Evolutionary conservation across 2,329 filamentous ascomycete species (phyloP), one percentile per base, ranked within the genome.

Genomic region (Aspergillus aculeatinus): DNA sequence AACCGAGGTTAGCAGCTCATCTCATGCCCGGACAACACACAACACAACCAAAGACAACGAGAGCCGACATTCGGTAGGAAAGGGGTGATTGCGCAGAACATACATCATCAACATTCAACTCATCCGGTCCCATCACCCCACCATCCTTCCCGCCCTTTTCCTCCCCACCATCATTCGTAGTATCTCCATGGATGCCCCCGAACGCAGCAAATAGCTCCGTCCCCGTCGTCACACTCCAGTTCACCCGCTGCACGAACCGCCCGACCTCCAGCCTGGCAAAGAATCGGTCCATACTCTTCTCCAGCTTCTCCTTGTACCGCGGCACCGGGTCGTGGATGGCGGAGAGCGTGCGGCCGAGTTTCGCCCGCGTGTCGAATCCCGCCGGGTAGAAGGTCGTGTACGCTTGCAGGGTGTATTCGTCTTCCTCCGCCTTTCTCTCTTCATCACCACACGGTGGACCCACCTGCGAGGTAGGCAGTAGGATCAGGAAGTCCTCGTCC

Each of bases 201-300:
- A 75, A 77, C 14, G 77, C 73, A 52, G 76, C 69, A 68, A 77
- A 80, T 12, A 81, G 58, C 12, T 74, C 72, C 16, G 70, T 70
- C n/a, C 74, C 61, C 21, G 74, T 76, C 4, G 75, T 77, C 42
- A 81, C 61, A 58, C 69, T 73, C 79, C 78, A 80, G 68, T 89
- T 89, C 1, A 75, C 74, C 5, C 87, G 74, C 68, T 81, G 80
- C 1, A 88, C 83, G 12, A 82, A 77, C 62, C 77, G 81, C 0
- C 85, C 85, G 0, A 80, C 76, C 11, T 83, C 80, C 0, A 88
- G 52, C 12, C 72, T 70, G 1, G 81, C 78, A 68, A 88, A 88
- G 72, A 85, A 88, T 1, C 83, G 75, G 67, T 89, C 85, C 86
- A 88, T 88, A 54, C 78, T 82, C 53, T 76, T 80, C 65, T 83